Percentiles rank a stretch among this genome's conserved stretches.
These are phyloP conservation scores for Hygrophorus pudorinus DNA, from an alignment of 768 basidiomycete species.

Conservation along the genomic window DNA sequence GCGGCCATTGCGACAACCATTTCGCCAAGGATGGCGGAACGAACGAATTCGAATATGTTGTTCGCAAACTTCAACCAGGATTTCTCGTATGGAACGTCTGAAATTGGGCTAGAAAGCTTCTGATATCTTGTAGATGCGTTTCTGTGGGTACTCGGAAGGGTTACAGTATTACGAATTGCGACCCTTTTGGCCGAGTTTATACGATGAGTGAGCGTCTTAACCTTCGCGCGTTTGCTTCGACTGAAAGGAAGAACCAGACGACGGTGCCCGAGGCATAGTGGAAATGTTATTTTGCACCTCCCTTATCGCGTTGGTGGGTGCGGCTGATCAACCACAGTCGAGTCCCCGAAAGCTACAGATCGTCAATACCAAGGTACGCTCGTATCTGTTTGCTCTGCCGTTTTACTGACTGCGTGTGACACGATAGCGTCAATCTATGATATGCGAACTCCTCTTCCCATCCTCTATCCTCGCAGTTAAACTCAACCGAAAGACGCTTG, in stretches of 20 bases:
- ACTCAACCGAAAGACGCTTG: conserved; percentile 91
- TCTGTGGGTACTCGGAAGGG: conserved; percentile 93
- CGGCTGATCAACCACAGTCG: conserved; percentile 83
- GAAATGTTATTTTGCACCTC: conserved; percentile 99
- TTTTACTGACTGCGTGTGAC: neutral
- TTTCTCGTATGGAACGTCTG: conserved; percentile 60
- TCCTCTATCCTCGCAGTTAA: conserved; percentile 96
- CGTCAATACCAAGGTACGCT: conserved; percentile 89
- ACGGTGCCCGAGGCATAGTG: conserved; percentile 91
- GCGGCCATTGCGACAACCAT: no score
- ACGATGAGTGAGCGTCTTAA: conserved; percentile 66
- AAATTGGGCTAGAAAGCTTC: neutral
- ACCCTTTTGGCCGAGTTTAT: conserved; percentile 94
- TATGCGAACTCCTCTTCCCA: conserved; percentile 96
- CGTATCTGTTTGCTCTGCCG: neutral
- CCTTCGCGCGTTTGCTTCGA: neutral
- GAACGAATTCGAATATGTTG: conserved; percentile 43
- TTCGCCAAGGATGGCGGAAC: conserved; percentile 25
- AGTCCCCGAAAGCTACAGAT: conserved; percentile 94
- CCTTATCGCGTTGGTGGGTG: conserved; percentile 92
- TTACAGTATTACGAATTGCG: conserved; percentile 96
- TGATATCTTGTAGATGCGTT: conserved; percentile 49
- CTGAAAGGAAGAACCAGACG: conserved; percentile 40
- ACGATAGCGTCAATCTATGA: conserved; percentile 86
- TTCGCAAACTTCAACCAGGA: conserved; percentile 98